phyloP scores from a whole-genome alignment of 2,329 filamentous ascomycete species.

The Hymenoscyphus salicellus region DNA sequence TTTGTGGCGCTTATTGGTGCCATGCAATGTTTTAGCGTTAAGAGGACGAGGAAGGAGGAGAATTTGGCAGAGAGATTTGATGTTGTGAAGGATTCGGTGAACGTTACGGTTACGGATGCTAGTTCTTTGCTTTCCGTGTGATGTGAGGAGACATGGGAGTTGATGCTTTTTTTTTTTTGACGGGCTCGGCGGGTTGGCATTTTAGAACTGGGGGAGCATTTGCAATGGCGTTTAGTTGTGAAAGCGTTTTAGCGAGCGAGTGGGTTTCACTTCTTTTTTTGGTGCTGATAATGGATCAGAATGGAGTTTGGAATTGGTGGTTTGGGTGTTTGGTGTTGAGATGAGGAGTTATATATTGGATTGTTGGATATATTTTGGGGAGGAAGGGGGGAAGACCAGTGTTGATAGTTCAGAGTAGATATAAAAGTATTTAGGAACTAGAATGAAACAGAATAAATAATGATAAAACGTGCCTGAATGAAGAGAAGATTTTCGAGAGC shows the following conservation, averaged over 20 bases:
- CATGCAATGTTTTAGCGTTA: slow-evolving; percentile 53
- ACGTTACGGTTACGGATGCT: neutral
- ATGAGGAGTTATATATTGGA: too few species aligned
- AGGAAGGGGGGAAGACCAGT: too few species aligned
- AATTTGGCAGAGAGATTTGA: slow-evolving; percentile 19
- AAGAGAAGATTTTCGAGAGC: too few species aligned
- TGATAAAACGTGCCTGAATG: too few species aligned
- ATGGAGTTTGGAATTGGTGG: too few species aligned
- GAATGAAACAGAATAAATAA: too few species aligned
- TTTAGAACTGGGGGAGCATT: slow-evolving; percentile 3
- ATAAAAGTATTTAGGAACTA: too few species aligned
- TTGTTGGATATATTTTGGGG: too few species aligned
- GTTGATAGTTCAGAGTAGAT: too few species aligned
- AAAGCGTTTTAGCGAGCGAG: slow-evolving; percentile 15
- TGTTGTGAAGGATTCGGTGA: slow-evolving; percentile 10
- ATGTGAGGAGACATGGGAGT: neutral
- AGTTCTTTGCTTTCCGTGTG: neutral
- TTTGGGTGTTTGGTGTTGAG: too few species aligned
- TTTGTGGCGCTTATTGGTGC: slow-evolving; percentile 55
- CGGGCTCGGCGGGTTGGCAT: neutral
- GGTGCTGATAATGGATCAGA: neutral
- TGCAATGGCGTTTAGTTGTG: slow-evolving; percentile 6
- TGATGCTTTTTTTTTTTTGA: neutral
- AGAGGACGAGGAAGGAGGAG: slow-evolving; percentile 17
- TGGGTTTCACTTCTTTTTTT: neutral